These are phyloP conservation scores for Fusarium lyarnte DNA, from an alignment of 2,329 filamentous ascomycete genomes.

Conservation along the genomic window DNA sequence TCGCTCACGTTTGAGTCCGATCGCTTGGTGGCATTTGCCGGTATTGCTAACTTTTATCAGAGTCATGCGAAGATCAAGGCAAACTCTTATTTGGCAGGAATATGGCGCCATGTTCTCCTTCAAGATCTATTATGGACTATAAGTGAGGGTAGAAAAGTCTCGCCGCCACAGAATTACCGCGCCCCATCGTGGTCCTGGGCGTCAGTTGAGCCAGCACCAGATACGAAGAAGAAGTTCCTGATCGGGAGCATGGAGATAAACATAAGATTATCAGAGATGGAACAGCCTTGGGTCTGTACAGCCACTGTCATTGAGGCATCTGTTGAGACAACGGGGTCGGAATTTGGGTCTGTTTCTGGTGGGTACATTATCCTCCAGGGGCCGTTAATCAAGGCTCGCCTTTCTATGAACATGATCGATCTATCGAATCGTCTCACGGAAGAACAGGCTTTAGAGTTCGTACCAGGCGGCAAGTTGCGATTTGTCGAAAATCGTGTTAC, in stretches of 20 bases:
- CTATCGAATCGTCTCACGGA: conserved; percentile 15
- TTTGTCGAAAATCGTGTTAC: conserved; percentile 14
- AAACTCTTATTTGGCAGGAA: conserved; percentile 24
- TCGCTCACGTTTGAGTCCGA: conserved; percentile 32
- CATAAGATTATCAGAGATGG: not conserved
- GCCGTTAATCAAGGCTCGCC: conserved; percentile 25
- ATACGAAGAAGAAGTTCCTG: not conserved
- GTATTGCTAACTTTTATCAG: conserved; percentile 25
- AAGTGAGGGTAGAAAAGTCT: conserved; percentile 26
- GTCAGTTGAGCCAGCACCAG: conserved; percentile 21
- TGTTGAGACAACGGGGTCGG: conserved; percentile 5
- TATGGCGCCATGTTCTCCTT: conserved; percentile 26
- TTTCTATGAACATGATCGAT: conserved; percentile 15
- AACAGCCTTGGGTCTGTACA: conserved; percentile 12
- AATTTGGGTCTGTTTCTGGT: conserved; percentile 16
- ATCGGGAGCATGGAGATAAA: conserved; percentile 12
- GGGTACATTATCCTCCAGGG: conserved; percentile 22
- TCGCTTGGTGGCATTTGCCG: conserved; percentile 27
- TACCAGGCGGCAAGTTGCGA: conserved; percentile 24
- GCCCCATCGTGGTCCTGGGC: conserved; percentile 36
- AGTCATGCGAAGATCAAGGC: not conserved
- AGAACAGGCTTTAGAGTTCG: conserved; percentile 28
- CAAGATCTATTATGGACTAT: conserved; percentile 21
- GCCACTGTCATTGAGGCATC: conserved; percentile 11
- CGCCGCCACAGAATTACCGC: conserved; percentile 26